phyloP scores from a whole-genome alignment of 2,329 filamentous ascomycete species.

The Exophiala alcalophila region DNA sequence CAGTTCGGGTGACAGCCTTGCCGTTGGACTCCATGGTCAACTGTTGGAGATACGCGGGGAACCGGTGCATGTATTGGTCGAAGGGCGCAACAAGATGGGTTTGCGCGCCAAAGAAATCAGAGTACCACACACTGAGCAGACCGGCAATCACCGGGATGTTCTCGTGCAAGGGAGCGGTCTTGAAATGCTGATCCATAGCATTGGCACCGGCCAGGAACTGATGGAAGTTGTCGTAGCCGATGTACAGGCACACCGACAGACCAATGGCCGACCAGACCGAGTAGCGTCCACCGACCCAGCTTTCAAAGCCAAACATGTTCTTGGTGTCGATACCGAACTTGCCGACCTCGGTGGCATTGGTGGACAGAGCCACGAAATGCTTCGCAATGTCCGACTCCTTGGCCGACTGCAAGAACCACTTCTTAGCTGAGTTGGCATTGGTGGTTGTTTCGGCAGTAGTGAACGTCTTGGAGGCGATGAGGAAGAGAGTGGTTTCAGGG shows the following conservation, averaged over 20 bases:
- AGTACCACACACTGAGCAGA: conserved; percentile 96
- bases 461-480: conserved; percentile 98
- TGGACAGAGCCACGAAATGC: conserved; percentile 97
- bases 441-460: conserved; percentile 96
- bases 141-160: conserved; percentile 94
- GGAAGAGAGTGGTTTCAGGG: conserved; percentile 97
- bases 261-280: conserved; percentile 99
- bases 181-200: conserved; percentile 98
- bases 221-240: conserved; percentile 97
- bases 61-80: conserved; percentile 98
- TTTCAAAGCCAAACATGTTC: conserved; percentile 99
- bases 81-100: conserved; percentile 97
- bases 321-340: conserved; percentile 98
- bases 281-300: conserved; percentile 97
- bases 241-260: conserved; percentile 87
- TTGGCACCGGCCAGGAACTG: conserved; percentile 92
- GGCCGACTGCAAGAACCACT: conserved; percentile 86
- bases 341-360: conserved; percentile 89
- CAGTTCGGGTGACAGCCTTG: conserved; percentile 88
- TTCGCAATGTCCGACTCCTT: conserved; percentile 85
- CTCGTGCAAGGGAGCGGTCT: conserved; percentile 80
- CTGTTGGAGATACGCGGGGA: conserved; percentile 98
- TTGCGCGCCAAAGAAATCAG: conserved; percentile 96
- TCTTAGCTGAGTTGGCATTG: conserved; percentile 95
- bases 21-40: conserved; percentile 99